Evolutionary conservation across 768 basidiomycete genomes (phyloP), one percentile per base, ranked within the genome.

Genomic region (Pisolithus sp.): DNA sequence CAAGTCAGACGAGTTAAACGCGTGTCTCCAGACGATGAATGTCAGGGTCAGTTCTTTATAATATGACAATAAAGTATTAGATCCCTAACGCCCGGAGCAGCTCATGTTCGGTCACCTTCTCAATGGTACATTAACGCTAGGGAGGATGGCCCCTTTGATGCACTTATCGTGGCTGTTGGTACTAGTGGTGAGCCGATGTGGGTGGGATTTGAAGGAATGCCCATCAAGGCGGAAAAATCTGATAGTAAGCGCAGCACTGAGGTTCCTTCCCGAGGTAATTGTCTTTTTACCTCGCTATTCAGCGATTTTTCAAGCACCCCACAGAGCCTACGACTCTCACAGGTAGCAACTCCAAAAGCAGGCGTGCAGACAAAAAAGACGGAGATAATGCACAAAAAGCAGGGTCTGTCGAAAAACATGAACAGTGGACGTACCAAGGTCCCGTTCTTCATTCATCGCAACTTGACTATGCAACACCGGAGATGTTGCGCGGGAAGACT

Each of bases 61-160:
- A 18, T 21, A 17, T 21, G 7, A 5, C 44, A 18, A 17, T 4
- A 2, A 6, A 20, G 18, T 34, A n/a, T 18, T 44, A 3, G 13
- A 41, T 12, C 26, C 36, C 18, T 15, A n/a, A 12, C 12, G 5
- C 34, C 41, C 10, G 20, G 21, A 9, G 8, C 24, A 52, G 51
- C 50, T 55, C 60, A 55, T 51, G 58, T 65, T 46, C 9, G 51
- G 57, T 52, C 54, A 2, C 62, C 64, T 20, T 64, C 67, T 2
- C 65, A 69, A 7, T 80, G 78, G 78, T 60, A 72, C 26, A 65
- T 80, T 55, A 77, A 81, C 56, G 72, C 74, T 60, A 74, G 71
- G 7, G 52, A 57, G 9, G 77, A 79, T 24, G 76, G 71, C 10
- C 59, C 69, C 10, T 81, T 78, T 53, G 77, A 79, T 59, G 77